Base-by-base conservation (phyloP, 257 asterid species). In the Scutellaria galericulata region DNA sequence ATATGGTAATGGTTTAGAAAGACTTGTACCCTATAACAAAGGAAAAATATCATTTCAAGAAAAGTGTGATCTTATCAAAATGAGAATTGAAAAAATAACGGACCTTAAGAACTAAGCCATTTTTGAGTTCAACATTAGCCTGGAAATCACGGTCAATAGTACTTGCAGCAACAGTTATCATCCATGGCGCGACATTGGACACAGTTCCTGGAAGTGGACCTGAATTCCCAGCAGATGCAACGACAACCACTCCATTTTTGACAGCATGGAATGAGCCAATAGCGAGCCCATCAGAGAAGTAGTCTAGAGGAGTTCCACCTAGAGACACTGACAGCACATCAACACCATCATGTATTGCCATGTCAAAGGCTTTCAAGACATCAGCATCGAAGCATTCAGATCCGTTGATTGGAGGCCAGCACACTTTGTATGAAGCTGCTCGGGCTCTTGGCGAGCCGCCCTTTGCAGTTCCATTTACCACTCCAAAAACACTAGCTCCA, bases 401-500 rank as follows among this genome's bases (percentile, higher is more conserved):
- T 6, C 13, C n/a, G 2, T 80, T 78, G 27, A 24, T 24, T 24
- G 27, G 27, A 2, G 27, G 27, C 86, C 87, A 93, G 70, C 97
- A 91, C 0, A 84, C 86, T 73, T 81, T 89, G 85, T 93, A 91
- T 0, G 88, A 15, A 5, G 96, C 97, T 2, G 85, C 96, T 22
- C 96, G 80, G 7, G 97, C 89, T 15, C 7, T 52, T 0, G 98
- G 98, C 0, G 97, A 83, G 2, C 98, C 98, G 0, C 97, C 97
- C 72, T 88, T 93, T 0, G 87, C 94, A 0, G 96, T 93, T 11
- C 98, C 97, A 0, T 81, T 75, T 4, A 75, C 86, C 4, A 66
- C 5, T 0, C 94, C 96, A 5, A 84, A 75, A 0, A 91, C 66
- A n/a, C 53, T 84, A 0, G 88, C 97, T 1, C 90, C 86, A 0